Base-by-base conservation (phyloP, 192 early-diverging fungal species). In the Diversispora eburnea region DNA sequence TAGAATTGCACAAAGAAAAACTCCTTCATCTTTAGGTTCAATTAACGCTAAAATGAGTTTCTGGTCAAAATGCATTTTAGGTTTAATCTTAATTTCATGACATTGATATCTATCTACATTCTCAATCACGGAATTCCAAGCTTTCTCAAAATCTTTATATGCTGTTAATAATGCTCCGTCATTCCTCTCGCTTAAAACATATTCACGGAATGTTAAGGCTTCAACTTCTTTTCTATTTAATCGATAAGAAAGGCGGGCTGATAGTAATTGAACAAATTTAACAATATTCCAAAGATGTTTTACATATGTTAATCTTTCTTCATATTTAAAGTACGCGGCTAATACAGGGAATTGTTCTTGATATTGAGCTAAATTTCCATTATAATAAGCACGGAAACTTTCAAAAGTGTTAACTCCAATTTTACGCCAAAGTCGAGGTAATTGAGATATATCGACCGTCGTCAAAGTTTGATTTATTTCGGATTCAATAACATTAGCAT, bases 391-490 rank as follows among this genome's bases (percentile, higher is more conserved):
- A 8, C 54, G 46, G 8, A 75, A 54, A 67, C 49, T 60, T 15
- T 75, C 63, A 52, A 20, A 25, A 25, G 10, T 75, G 10, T 49
- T 56, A 19, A 20, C 45, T 8, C 64, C 63, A 75, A 54, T 48
- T 56, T 10, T n/a, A 5, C 73, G 17, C 73, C 73, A 75, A 17
- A 75, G 48, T 75, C 39, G 49, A 39, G 66, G 61, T 19, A 58
- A 42, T 8, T 66, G 15, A 12, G 43, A 10, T n/a, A 70, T 70
- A 39, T 59, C 17, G 15, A 45, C 43, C 39, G 17, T 70, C 19
- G n/a, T 22, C 22, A 58, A 19, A 6, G 71, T 65, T 39, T 72
- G 52, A 52, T 72, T 42, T 17, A 72, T 59, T 43, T 57, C 71
- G 10, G 19, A 33, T 19, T 72, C 71, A 61, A 72, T 20, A 17